These are phyloP conservation scores for Mycena polygramma DNA, from an alignment of 768 basidiomycete species.

Conservation along the genomic window DNA sequence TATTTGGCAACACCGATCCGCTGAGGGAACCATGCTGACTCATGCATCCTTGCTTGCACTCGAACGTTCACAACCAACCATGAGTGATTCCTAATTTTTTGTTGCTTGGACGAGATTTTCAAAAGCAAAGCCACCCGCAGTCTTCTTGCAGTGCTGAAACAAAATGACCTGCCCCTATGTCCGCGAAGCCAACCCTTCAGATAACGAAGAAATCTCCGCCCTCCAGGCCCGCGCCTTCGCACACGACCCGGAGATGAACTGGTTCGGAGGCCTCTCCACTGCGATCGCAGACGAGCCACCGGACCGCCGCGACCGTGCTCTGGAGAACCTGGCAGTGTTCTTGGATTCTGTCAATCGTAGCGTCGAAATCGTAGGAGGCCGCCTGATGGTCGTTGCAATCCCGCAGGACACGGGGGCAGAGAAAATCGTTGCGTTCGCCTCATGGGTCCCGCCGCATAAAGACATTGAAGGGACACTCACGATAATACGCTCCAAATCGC, in stretches of 20 bases:
- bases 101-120: no score
- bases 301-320: not conserved
- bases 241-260: conserved; percentile 29
- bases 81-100: no score
- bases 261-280: conserved; percentile 26
- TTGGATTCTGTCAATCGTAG: conserved; percentile 24
- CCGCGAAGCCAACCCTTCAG: conserved; percentile 16
- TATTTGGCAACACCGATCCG: no score
- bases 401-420: conserved; percentile 14
- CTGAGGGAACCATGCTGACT: no score
- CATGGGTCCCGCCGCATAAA: conserved; percentile 28
- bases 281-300: not conserved
- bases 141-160: no score
- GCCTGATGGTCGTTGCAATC: conserved; percentile 13
- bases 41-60: no score
- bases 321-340: conserved; percentile 21
- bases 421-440: conserved; percentile 18
- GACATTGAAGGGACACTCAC: conserved; percentile 24
- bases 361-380: conserved; percentile 16
- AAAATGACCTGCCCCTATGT: conserved; percentile 4
- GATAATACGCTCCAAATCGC: not conserved
- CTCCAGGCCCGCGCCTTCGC: conserved; percentile 24
- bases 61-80: no score
- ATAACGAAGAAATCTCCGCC: conserved; percentile 15
- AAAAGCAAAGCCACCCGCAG: no score